These are phyloP conservation scores for Iberis amara DNA, from an alignment of 441 rosid species.

Conservation along the genomic window DNA sequence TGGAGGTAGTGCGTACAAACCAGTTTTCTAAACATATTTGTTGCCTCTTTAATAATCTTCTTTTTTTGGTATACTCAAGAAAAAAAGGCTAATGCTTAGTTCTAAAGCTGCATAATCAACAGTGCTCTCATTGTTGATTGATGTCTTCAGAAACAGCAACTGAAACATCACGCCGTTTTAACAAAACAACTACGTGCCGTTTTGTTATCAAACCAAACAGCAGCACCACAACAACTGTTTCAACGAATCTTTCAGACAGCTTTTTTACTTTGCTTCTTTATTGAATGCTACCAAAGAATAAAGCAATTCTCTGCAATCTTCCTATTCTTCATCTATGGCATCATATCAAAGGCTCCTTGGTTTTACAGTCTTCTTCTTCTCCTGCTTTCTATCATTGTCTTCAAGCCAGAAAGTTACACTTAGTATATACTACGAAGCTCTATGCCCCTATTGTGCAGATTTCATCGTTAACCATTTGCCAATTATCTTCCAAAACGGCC, in stretches of 20 bases:
- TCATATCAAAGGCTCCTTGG: conserved; percentile 16
- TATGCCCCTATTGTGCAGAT: conserved; percentile 65
- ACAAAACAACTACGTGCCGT: conserved; percentile 7
- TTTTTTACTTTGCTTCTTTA: conserved; percentile 23
- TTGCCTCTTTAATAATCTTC: too few relatives aligned
- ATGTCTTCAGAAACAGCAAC: too few relatives aligned
- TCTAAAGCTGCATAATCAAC: too few relatives aligned
- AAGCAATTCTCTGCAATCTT: not conserved
- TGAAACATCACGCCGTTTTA: conserved; percentile 10
- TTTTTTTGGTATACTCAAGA: too few relatives aligned
- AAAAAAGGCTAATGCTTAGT: too few relatives aligned
- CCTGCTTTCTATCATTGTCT: conserved; percentile 23
- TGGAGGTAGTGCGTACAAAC: too few relatives aligned
- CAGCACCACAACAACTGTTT: not conserved
- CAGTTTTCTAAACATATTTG: too few relatives aligned
- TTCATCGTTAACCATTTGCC: conserved; percentile 60
- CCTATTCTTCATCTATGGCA: conserved; percentile 25
- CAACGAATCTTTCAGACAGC: not conserved
- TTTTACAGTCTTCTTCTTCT: conserved; percentile 2
- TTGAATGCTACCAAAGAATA: conserved; percentile 16
- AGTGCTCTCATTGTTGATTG: too few relatives aligned
- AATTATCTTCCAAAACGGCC: conserved; percentile 43
- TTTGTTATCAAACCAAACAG: not conserved
- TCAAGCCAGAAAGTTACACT: conserved; percentile 37
- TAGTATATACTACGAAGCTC: conserved; percentile 61